phyloP scores from a whole-genome alignment of 805 yeast genomes.

The Sugiyamaella floridensis region DNA sequence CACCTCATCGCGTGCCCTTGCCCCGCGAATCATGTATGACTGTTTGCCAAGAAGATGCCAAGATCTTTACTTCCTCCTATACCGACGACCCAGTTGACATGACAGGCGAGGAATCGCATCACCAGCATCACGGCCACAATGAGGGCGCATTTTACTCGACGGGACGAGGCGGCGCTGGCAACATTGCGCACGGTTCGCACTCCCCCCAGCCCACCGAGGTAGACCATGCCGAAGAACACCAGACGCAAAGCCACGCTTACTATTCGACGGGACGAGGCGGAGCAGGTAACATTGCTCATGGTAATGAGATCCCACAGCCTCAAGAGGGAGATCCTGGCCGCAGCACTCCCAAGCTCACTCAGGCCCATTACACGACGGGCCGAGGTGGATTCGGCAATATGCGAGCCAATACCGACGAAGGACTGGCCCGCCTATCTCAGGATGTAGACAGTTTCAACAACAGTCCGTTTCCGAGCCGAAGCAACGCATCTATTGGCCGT shows the following conservation, averaged over 20 bases:
- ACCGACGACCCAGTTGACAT: not conserved
- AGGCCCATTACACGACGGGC: slow-evolving; percentile 57
- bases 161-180: slow-evolving; percentile 78
- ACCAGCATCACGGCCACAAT: not conserved
- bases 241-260: not conserved
- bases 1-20: not conserved
- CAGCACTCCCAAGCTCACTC: slow-evolving; percentile 47
- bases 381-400: slow-evolving; percentile 78
- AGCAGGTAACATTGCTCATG: slow-evolving; percentile 55
- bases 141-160: slow-evolving; percentile 38
- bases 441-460: slow-evolving; percentile 51
- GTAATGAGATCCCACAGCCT: slow-evolving; percentile 44
- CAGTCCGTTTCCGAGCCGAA: slow-evolving; percentile 38
- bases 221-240: not conserved
- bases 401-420: slow-evolving; percentile 52
- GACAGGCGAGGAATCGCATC: not conserved
- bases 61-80: not conserved
- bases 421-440: slow-evolving; percentile 54
- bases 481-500: slow-evolving; percentile 43
- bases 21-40: not conserved
- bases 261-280: slow-evolving; percentile 76
- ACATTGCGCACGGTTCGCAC: slow-evolving; percentile 41
- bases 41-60: not conserved
- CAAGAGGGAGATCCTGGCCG: slow-evolving; percentile 50
- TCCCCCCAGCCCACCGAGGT: slow-evolving; percentile 28